Evolutionary conservation across 257 asterid species (phyloP), one percentile per base, ranked within the genome.

Genomic region (Ilex asprella): DNA sequence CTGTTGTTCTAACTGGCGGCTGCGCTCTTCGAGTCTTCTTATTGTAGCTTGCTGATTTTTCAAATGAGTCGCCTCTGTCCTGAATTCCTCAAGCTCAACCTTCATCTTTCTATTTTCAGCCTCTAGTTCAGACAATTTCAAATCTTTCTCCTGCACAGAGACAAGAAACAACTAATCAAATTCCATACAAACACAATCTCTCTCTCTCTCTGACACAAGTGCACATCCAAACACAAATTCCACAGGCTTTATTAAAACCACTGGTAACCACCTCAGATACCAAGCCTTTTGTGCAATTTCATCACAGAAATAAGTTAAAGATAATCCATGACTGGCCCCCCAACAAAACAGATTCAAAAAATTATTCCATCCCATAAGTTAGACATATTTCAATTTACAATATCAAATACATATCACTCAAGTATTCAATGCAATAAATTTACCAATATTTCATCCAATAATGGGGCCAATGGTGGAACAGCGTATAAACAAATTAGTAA

Each of bases 1-100:
- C 97, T 93, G 99, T 61, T 87, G 99, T 76, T 93, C 99, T 70
- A 93, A 83, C 74, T 89, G 99, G 72, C 97, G 97, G 64, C 88
- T 79, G 68, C 99, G 94, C 73, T 93, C 99, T 82, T 93, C 97
- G 64, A 93, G 95, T 73, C 96, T 85, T 83, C 96, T 83, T 72
- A 93, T 89, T 41, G 97, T 93, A 12, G 97, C 88, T 74, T 93
- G 99, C 73, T 93, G 99, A 77, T 93, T 93, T 82, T 89, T 93
- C 81, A 93, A 75, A 79, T 93, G 96, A 64, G 97, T 80, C 60
- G 99, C 89, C 78, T 93, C 99, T 7, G 95, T 83, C 58, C 96
- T 90, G 74, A 82, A 93, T 71, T 93, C 97, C 76, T 93, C 99
- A 66, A 93, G 99, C 77, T 93, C 99, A 76, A 87, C 90, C 83